phyloP scores from a whole-genome alignment of 768 basidiomycete species.

The Trametes elegans region DNA sequence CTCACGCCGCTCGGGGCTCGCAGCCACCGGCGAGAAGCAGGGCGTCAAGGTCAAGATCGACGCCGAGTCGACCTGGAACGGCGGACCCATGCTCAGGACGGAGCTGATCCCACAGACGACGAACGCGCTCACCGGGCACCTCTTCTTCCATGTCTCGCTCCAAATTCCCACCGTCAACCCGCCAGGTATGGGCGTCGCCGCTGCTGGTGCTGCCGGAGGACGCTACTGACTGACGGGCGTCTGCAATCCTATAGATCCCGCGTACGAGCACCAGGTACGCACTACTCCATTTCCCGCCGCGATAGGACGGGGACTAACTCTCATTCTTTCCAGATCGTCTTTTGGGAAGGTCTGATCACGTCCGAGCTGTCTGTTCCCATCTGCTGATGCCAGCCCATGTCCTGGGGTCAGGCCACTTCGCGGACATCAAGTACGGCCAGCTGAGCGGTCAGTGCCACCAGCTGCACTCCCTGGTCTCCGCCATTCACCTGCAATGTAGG shows the following conservation, averaged over 20 bases:
- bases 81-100: constrained; percentile 31
- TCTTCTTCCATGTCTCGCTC: constrained; percentile 25
- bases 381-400: not conserved
- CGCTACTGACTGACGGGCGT: not conserved
- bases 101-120: constrained; percentile 36
- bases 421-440: constrained; percentile 25
- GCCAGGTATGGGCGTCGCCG: constrained; percentile 3
- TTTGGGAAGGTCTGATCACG: constrained; percentile 18
- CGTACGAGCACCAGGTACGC: constrained; percentile 22
- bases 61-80: constrained; percentile 29
- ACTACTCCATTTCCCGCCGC: not conserved
- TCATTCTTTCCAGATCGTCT: constrained; percentile 17
- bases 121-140: constrained; percentile 25
- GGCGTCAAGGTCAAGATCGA: constrained; percentile 33
- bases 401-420: constrained; percentile 15
- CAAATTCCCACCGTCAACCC: constrained; percentile 25
- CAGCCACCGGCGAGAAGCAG: constrained; percentile 29
- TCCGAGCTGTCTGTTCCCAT: not conserved
- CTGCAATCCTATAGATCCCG: constrained; percentile 13
- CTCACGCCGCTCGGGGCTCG: not conserved
- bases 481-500: not conserved
- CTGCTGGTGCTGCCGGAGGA: not conserved
- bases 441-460: constrained; percentile 12
- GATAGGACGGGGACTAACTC: not conserved
- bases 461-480: not conserved